These are phyloP conservation scores for Coprinopsis cinerea DNA, from an alignment of 768 basidiomycete genomes.

Conservation along the genomic window DNA sequence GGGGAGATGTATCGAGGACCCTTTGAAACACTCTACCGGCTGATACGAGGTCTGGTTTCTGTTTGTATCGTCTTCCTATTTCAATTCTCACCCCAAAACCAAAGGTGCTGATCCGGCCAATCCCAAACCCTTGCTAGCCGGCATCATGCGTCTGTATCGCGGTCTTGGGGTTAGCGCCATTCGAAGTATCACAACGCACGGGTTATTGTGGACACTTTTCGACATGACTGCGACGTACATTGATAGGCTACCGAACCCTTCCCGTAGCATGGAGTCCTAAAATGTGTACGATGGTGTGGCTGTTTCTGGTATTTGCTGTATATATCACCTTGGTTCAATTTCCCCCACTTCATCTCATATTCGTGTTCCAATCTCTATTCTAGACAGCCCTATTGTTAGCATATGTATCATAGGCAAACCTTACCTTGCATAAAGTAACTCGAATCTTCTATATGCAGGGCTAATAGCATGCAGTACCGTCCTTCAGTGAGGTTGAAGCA, in stretches of 20 bases:
- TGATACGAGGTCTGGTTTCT: constrained; percentile 62
- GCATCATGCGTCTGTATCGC: constrained; percentile 82
- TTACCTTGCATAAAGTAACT: constrained; percentile 4
- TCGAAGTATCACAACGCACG: constrained; percentile 90
- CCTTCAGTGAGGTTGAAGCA: not conserved
- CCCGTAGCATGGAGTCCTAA: constrained; percentile 2
- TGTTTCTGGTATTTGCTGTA: too few species aligned
- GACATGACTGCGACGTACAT: constrained; percentile 75
- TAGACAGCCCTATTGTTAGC: constrained; percentile 14
- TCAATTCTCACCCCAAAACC: constrained; percentile 3
- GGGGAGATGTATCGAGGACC: constrained; percentile 68
- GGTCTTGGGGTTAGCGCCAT: constrained; percentile 92
- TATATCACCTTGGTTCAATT: too few species aligned
- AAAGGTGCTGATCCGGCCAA: constrained; percentile 75
- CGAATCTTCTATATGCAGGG: too few species aligned
- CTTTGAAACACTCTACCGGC: constrained; percentile 66
- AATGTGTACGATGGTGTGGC: too few species aligned
- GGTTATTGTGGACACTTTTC: constrained; percentile 90
- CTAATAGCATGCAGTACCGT: not conserved
- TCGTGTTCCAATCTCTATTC: constrained; percentile 11
- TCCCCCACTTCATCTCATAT: not conserved
- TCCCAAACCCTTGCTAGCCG: constrained; percentile 71
- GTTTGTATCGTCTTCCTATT: not conserved
- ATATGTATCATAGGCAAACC: constrained; percentile 10
- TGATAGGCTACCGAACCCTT: constrained; percentile 41